Evolutionary conservation across 2,329 filamentous ascomycete genomes (phyloP), one percentile per base, ranked within the genome.

Genomic region (Calonectria pseudoreteaudii): DNA sequence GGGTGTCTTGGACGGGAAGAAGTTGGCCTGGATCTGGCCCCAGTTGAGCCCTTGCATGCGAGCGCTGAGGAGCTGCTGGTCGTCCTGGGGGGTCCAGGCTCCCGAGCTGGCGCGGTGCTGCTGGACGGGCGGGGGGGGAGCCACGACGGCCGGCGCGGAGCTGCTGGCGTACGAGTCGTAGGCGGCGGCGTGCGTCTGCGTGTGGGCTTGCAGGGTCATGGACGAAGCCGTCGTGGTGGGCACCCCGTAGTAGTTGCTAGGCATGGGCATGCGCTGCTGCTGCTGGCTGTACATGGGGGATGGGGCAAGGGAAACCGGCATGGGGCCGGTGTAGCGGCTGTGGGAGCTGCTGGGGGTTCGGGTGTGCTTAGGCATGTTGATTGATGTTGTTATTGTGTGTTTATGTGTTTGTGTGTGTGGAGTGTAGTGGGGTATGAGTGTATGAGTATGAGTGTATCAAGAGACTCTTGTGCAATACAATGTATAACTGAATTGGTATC

Each of bases 11-110:
- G 86, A 88, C 1, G 93, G 93, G 83, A 98, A 98, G 85, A 95
- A 91, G 75, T 89, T 91, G 74, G 89, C 88, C 79, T 95, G 93
- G 81, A 97, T 97, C 79, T 94, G 93, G 68, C 91, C 90, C 95
- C 95, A 98, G 85, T 96, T 96, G 82, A 95, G 89, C 30, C 94
- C 94, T 80, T 93, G 91, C 62, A 93, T 91, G 68, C 95, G 91
- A 20, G 94, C 94, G 53, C 87, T 86, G 75, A 96, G 87, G 53
- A 98, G 90, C 47, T 91, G 91, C 79, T 93, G 90, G 83, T 98
- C 95, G 78, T 97, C 94, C 62, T 91, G 88, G 1, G 90, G 86
- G 38, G 90, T 93, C 95, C 95, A 98, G 1, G 92, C 92, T 11
- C 90, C 91, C 0, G 91, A 91, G 41, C 91, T 91, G 30, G 91